phyloP scores from a whole-genome alignment of 345 rosid species.

The Microthlaspi erraticum region DNA sequence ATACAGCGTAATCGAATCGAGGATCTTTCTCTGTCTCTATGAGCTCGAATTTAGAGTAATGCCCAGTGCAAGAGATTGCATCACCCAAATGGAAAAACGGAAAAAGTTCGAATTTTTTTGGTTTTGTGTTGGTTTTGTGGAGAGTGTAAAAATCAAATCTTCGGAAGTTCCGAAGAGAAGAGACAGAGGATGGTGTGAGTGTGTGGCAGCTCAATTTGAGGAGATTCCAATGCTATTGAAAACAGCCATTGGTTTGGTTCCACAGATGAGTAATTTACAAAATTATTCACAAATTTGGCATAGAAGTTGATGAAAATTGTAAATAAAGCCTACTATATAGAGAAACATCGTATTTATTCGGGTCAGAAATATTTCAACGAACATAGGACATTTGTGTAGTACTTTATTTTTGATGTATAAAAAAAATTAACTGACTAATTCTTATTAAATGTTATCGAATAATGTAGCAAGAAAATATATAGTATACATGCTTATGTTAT shows the following conservation, averaged over 20 bases:
- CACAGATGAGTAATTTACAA: background rate
- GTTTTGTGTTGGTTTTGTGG: background rate
- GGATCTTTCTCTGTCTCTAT: slow-evolving; percentile 33
- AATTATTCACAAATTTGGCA: slow-evolving; percentile 16
- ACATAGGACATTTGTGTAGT: no score
- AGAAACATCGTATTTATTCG: no score
- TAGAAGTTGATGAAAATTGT: background rate
- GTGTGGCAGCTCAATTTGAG: slow-evolving; percentile 51
- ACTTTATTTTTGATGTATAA: no score
- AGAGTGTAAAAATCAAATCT: slow-evolving; percentile 34
- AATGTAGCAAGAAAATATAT: no score
- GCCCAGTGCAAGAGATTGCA: slow-evolving; percentile 24
- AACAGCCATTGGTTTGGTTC: slow-evolving; percentile 5
- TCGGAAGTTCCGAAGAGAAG: slow-evolving; percentile 52
- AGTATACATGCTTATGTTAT: no score
- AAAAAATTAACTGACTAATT: no score
- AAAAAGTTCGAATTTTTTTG: background rate
- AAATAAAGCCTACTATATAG: no score
- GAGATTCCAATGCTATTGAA: slow-evolving; percentile 53
- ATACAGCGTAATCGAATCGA: slow-evolving; percentile 32
- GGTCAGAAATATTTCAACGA: no score
- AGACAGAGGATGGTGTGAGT: slow-evolving; percentile 38
- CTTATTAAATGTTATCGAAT: no score
- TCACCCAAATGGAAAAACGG: background rate
- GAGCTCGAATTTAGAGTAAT: slow-evolving; percentile 24